Conservation (phyloP, 768 basidiomycete genomes). For the Termitomyces sp. region DNA sequence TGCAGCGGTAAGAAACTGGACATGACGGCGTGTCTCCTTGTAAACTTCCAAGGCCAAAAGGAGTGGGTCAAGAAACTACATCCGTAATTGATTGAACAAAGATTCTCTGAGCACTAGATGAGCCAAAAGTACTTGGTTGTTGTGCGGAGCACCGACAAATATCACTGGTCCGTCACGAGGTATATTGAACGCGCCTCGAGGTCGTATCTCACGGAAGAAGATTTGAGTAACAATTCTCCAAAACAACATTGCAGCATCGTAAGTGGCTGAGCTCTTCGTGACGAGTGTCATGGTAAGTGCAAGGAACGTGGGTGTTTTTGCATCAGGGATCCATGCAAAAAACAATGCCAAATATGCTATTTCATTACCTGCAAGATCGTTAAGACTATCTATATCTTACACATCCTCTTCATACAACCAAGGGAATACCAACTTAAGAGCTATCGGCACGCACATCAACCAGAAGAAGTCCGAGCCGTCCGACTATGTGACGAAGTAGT, state of each 20-base stretch:
- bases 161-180: constrained; percentile 88
- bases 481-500: constrained; percentile 40
- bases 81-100: constrained; percentile 15
- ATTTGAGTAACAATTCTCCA: constrained; percentile 86
- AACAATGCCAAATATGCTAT: constrained; percentile 10
- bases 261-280: constrained; percentile 34
- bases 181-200: constrained; percentile 92
- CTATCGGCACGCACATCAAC: neutral
- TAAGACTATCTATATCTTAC: neutral
- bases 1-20: constrained; percentile 86
- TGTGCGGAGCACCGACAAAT: constrained; percentile 90
- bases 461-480: constrained; percentile 28
- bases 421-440: neutral
- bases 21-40: constrained; percentile 76
- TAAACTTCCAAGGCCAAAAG: constrained; percentile 82
- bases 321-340: constrained; percentile 5
- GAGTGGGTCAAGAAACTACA: constrained; percentile 89
- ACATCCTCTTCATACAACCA: constrained; percentile 1
- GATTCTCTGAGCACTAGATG: constrained; percentile 1
- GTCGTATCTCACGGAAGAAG: constrained; percentile 95
- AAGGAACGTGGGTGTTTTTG: neutral
- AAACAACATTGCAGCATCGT: constrained; percentile 79
- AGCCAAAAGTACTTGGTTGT: constrained; percentile 66
- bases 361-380: neutral
- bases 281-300: constrained; percentile 19